Percentiles rank a stretch among this genome's conserved stretches.
These are phyloP conservation scores for Sordariomycetes sp. DNA, from an alignment of 2,329 filamentous ascomycete genomes.

Conservation along the genomic window DNA sequence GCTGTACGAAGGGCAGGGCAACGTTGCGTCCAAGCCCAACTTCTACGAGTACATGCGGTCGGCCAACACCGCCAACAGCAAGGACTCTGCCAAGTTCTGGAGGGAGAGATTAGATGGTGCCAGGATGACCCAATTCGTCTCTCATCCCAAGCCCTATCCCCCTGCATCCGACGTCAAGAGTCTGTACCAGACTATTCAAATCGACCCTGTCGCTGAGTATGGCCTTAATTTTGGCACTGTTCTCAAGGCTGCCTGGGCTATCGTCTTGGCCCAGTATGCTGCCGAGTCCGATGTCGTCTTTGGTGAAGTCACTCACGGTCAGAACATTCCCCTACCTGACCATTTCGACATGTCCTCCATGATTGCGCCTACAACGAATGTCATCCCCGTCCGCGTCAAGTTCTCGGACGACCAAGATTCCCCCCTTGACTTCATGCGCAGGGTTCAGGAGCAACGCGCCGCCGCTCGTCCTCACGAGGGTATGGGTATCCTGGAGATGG, in stretches of 20 bases:
- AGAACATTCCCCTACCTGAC: constrained; percentile 29
- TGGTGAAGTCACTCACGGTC: constrained; percentile 41
- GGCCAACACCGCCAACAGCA: constrained; percentile 22
- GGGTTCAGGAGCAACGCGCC: constrained; percentile 38
- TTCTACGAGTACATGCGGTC: constrained; percentile 40
- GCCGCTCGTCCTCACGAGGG: constrained; percentile 38
- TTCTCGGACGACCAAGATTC: constrained; percentile 33
- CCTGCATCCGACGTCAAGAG: constrained; percentile 28
- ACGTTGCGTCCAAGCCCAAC: constrained; percentile 25
- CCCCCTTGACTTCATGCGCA: constrained; percentile 37
- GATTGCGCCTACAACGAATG: constrained; percentile 36
- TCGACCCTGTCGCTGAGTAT: constrained; percentile 30
- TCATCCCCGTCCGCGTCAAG: constrained; percentile 37
- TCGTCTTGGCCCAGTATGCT: constrained; percentile 41
- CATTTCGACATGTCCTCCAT: constrained; percentile 47
- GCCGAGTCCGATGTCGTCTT: constrained; percentile 44
- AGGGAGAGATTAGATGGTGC: constrained; percentile 31
- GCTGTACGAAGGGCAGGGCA: constrained; percentile 30
- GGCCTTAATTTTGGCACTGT: constrained; percentile 41
- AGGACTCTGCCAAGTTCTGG: constrained; percentile 36
- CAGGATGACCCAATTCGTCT: constrained; percentile 34
- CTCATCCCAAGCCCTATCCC: constrained; percentile 28
- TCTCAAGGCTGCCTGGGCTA: constrained; percentile 49
- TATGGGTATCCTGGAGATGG: constrained; percentile 40
- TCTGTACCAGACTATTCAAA: constrained; percentile 26